Evolutionary conservation across 1,284 basidiomycete genomes (phyloP), one percentile per base, ranked within the genome.

Genomic region (Cystobasidiaceae sp.): DNA sequence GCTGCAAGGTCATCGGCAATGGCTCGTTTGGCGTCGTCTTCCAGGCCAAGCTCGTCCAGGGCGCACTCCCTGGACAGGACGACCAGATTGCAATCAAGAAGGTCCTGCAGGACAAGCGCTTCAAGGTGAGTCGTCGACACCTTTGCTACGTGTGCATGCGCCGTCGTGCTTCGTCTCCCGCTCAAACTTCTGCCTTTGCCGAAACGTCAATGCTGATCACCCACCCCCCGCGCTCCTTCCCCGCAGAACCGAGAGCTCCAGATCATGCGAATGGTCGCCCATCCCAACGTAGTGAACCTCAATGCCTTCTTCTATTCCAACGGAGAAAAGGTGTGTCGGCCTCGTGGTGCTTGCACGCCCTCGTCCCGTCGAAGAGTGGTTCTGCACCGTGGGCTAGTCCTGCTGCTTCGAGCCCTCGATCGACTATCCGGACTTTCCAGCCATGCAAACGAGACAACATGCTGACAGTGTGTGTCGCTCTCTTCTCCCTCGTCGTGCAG

Each of bases 71-170:
- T 1, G 66, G 52, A 4, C 23, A 21, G 34, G 82, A 82, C 27
- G 87, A 89, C 68, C 93, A 97, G 74, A 96, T 98, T 74, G 94
- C 94, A 62, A 98, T 98, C 84, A 98, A 98, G 86, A 98, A 97
- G 83, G 94, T 98, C 58, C 80, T 98, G 71, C 94, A 98, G 83
- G 94, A 98, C 82, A 98, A 98, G 84, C 86, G 94, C 72, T 98
- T 98, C 88, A 98, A 98, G 90, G 93, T 93, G 72, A 67, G 84
- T 74, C 19, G 21, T 59, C 43, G 27, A 21, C 11, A 28, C 32
- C 49, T 34, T 58, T 56, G 19, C 43, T n/a, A 39, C 37, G 11
- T 11, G n/a, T 39, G 37, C 37, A 11, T 11, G 13, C 13, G 21
- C 21, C 44, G 9, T 21, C 11, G 44, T 21, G 44, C 13, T 15